These are phyloP conservation scores for Punica granatum DNA, from an alignment of 345 rosid genomes.

Conservation along the genomic window DNA sequence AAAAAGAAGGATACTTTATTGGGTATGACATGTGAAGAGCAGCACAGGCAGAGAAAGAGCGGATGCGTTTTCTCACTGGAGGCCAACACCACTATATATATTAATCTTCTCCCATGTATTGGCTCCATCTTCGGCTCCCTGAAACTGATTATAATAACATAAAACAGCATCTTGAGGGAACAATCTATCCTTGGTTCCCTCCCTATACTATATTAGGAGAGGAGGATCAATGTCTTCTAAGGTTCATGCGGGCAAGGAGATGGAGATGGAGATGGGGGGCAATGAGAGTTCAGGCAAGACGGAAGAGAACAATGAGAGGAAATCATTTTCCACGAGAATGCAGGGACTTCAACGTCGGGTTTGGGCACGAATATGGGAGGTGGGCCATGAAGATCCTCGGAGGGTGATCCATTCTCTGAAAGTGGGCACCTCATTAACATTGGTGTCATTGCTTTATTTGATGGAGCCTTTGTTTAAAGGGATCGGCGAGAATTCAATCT, in stretches of 20 bases:
- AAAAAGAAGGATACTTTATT: background rate
- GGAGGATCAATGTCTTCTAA: constrained; percentile 19
- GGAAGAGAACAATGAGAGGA: background rate
- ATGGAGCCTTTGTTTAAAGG: constrained; percentile 59
- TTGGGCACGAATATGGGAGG: constrained; percentile 30
- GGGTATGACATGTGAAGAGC: background rate
- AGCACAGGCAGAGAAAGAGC: background rate
- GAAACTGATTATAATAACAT: background rate
- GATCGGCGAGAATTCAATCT: constrained; percentile 52
- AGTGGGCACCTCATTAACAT: constrained; percentile 65
- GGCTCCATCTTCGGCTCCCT: background rate
- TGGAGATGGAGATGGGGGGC: background rate
- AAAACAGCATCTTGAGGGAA: background rate
- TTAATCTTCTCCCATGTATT: background rate
- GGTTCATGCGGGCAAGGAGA: constrained; percentile 35
- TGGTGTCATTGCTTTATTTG: constrained; percentile 59
- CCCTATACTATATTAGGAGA: background rate
- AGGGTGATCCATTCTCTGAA: constrained; percentile 62
- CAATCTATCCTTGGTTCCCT: background rate
- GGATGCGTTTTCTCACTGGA: background rate
- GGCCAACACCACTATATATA: background rate
- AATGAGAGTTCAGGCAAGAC: background rate
- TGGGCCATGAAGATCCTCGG: constrained; percentile 72
- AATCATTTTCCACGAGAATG: constrained; percentile 8
- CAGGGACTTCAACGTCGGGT: constrained; percentile 11